Evolutionary conservation across 1,284 basidiomycete species (phyloP), one percentile per base, ranked within the genome.

Genomic region (Mycena citricolor): DNA sequence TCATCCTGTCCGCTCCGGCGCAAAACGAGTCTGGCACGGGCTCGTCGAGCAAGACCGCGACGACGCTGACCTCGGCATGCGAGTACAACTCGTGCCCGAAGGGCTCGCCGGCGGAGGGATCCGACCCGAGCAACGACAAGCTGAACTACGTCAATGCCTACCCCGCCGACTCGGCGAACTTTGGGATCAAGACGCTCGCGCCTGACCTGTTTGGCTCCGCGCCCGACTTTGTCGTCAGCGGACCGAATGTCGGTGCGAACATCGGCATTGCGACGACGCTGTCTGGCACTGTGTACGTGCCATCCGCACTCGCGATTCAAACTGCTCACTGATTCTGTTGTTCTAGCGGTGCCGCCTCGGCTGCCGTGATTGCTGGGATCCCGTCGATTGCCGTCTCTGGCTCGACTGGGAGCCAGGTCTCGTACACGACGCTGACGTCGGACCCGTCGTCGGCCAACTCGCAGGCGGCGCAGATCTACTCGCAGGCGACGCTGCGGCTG

Each of bases 191-290:
- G 52, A 73, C 68, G 1, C 59, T 77, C 8, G 61, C 71, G 4
- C 71, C 74, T 0, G 55, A 66, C 36, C 67, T 71, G 51, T 72
- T 75, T 48, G 64, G 66, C 7, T 50, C 55, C 13, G 49, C 53
- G n/a, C 77, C 77, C 1, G 76, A 78, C 42, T 63, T 81, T 24
- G 68, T 78, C 5, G 64, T 81, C 10, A 68, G 69, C 49, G 77
- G 76, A 0, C 69, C 70, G 0, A 79, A 80, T 54, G 66, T 77
- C 10, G 74, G 75, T 16, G 13, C 11, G 17, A 30, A 20, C 6
- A 16, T 42, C 66, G 65, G 55, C 39, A 67, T 65, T 17, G 65
- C 62, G 2, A 52, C 55, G 3, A 57, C 55, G 32, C 32, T 58
- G 13, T 70, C 68, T 13, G 69, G 68, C 17, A 70, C 68, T 5